These are phyloP conservation scores for Auriculariales sp. DNA, from an alignment of 768 basidiomycete genomes.

Conservation along the genomic window DNA sequence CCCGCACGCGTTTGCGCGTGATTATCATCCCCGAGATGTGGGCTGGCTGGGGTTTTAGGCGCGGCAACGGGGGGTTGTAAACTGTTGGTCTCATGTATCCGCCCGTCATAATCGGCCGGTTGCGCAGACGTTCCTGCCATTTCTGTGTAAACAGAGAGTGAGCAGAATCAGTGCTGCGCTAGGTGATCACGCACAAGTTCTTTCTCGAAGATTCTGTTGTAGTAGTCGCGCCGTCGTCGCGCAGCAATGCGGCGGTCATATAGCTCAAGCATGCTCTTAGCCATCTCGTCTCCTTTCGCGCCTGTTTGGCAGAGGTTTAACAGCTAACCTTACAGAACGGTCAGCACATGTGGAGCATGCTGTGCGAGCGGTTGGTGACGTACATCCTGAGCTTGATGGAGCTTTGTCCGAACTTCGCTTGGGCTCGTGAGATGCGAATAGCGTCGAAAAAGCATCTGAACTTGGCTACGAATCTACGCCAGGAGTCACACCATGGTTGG, in stretches of 20 bases:
- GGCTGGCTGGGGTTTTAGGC: constrained; percentile 64
- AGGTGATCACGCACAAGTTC: constrained; percentile 32
- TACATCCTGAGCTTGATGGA: constrained; percentile 45
- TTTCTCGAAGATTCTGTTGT: constrained; percentile 30
- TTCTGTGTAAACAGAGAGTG: constrained; percentile 23
- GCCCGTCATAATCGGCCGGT: constrained; percentile 59
- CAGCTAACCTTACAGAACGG: constrained; percentile 7
- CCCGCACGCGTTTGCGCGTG: constrained; percentile 28
- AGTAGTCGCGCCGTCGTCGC: constrained; percentile 33
- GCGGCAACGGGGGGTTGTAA: constrained; percentile 58
- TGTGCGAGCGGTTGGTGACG: constrained; percentile 9
- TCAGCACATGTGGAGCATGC: neutral
- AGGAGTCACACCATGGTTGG: constrained; percentile 2
- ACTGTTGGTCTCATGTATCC: constrained; percentile 48
- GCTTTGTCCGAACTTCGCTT: constrained; percentile 26
- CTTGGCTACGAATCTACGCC: constrained; percentile 40
- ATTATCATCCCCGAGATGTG: constrained; percentile 59
- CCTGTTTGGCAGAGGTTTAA: constrained; percentile 43
- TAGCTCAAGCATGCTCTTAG: constrained; percentile 32
- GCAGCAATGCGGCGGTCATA: constrained; percentile 44
- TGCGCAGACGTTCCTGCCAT: constrained; percentile 37
- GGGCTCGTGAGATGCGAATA: constrained; percentile 42
- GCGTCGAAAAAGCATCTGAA: constrained; percentile 37
- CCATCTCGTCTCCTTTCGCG: constrained; percentile 33
- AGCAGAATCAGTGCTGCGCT: neutral